Conservation (phyloP, 2,329 filamentous ascomycete genomes). For the Ceratocystis cacaofunesta region DNA sequence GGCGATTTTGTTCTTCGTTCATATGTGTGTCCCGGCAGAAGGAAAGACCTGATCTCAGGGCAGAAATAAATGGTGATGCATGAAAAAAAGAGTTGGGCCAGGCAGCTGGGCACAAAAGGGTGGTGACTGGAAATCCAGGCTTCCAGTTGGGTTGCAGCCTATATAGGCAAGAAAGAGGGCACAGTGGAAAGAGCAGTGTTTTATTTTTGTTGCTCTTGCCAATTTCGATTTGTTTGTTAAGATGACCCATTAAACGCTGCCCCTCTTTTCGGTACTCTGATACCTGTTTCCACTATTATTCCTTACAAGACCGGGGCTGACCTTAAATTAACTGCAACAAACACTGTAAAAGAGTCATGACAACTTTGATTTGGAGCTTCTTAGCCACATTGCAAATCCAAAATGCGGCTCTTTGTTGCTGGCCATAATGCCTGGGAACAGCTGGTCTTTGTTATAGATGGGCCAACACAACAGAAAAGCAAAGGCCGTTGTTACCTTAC, state of each 20-base stretch:
- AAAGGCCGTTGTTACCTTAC: slow-evolving; percentile 6
- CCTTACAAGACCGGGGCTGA: neutral
- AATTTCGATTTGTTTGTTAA: neutral
- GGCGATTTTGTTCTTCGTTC: neutral
- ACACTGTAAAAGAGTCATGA: neutral
- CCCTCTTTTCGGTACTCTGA: neutral
- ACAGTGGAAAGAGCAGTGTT: neutral
- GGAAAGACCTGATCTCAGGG: neutral
- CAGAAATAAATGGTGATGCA: neutral
- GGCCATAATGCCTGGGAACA: slow-evolving; percentile 48
- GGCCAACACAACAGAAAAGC: neutral
- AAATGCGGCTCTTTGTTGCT: slow-evolving; percentile 30
- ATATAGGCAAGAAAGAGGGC: neutral
- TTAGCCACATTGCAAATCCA: neutral
- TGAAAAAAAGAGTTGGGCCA: neutral
- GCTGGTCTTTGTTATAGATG: slow-evolving; percentile 27
- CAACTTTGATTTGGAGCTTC: neutral
- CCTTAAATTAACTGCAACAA: neutral
- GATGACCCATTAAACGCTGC: neutral
- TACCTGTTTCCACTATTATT: neutral
- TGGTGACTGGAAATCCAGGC: neutral
- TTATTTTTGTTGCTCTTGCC: neutral
- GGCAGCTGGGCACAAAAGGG: neutral
- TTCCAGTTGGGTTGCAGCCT: neutral
- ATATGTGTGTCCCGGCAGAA: neutral